Evolutionary conservation across 2,329 filamentous ascomycete species (phyloP).

Genomic region (Chrysosporium keratinophilum): DNA sequence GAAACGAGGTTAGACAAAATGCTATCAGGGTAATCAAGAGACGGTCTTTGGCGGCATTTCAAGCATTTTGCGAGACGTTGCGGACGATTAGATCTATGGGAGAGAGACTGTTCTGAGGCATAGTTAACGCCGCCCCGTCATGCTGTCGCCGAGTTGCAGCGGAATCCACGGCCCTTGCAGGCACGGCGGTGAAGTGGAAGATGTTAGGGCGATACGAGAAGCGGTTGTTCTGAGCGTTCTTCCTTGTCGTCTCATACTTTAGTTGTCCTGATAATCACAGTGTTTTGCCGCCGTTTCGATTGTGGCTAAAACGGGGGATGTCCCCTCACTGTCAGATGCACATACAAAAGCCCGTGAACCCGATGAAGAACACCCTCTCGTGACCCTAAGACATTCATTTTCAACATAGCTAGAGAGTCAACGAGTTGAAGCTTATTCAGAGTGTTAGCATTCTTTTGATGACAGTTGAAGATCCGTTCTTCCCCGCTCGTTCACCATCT

Average conservation of each 20-base stretch:
- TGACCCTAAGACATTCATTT: no score
- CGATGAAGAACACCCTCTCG: no score
- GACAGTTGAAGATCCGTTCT: no score
- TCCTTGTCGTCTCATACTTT: not conserved
- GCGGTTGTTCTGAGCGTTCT: not conserved
- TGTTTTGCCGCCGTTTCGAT: constrained; percentile 1
- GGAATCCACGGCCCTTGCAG: not conserved
- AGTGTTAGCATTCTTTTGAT: no score
- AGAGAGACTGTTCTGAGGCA: not conserved
- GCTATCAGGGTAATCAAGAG: no score
- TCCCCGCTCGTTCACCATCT: no score
- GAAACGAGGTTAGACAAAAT: no score
- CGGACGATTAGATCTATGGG: no score
- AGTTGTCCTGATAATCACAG: not conserved
- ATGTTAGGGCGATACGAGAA: not conserved
- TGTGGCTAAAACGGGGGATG: not conserved
- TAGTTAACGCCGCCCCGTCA: not conserved
- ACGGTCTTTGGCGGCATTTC: no score
- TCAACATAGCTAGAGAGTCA: no score
- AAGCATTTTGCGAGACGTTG: no score
- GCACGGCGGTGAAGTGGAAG: not conserved
- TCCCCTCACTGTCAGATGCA: not conserved
- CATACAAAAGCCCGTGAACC: not conserved
- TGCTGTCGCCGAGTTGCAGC: not conserved
- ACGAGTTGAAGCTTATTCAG: no score